Evolutionary conservation across 2,329 filamentous ascomycete species (phyloP), one percentile per base, ranked within the genome.

Genomic region (Pseudogymnoascus sp.): DNA sequence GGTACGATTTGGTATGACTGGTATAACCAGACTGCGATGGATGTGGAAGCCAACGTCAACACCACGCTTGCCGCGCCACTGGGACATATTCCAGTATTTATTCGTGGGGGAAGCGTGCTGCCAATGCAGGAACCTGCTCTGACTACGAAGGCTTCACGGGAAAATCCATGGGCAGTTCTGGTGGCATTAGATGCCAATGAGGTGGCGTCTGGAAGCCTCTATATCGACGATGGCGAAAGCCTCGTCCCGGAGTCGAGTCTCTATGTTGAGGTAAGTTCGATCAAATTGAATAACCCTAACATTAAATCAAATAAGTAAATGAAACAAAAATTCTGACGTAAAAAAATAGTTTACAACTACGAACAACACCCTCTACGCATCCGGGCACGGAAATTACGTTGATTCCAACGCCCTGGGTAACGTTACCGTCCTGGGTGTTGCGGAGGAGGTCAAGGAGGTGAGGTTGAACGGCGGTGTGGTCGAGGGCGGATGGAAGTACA

Each of bases 181-280:
- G 81, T 83, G 1, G 85, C 87, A 2, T 78, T 89, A 1, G 78
- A 81, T 64, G 67, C 69, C 1, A 68, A 79, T 14, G 83, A 84
- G 0, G 71, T 73, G 1, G 88, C 89, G 0, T 74, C 68, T 1
- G 89, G 89, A 0, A 71, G 75, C 15, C 72, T 92, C 30, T 91
- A 92, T 69, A 70, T 91, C 6, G 89, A 92, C 67, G 89, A 93
- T 66, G 89, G 89, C 1, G 86, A 87, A 73, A 88, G 84, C 61
- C 62, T 90, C 6, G 67, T 72, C 35, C 86, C 82, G 0, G 75
- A 80, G 11, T 75, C 77, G 0, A 85, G 79, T 0, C 77, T 85
- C 4, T 77, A 77, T 63, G 79, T 90, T 22, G 68, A 76, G 30
- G 25, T 59, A 15, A 25, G 57, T 64, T 14, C 7, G 4, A 30